Conservation (phyloP, 2,329 filamentous ascomycete genomes). For the Taxawa tesnikishii region DNA sequence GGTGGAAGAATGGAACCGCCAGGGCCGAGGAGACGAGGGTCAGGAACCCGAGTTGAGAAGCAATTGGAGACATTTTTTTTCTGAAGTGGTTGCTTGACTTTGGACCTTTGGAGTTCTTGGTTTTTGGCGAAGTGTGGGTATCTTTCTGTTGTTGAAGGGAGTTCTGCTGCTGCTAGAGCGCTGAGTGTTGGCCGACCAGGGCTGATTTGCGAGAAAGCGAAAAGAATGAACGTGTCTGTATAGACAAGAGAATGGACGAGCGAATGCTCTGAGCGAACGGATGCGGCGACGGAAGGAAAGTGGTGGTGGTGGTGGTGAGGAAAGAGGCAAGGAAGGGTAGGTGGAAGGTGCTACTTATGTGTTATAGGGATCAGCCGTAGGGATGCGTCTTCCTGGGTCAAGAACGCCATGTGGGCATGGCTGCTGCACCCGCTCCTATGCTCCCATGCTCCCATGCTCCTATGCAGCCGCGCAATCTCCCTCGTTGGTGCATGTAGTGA, state of each 20-base stretch:
- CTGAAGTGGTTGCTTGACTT: conserved; percentile 6
- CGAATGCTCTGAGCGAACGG: conserved; percentile 21
- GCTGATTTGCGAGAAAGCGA: conserved; percentile 20
- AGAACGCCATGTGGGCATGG: too few relatives aligned
- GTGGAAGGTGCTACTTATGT: not conserved
- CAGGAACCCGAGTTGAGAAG: conserved; percentile 28
- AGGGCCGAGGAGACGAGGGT: conserved; percentile 27
- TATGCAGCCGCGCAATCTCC: not conserved
- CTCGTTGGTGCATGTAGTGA: too few relatives aligned
- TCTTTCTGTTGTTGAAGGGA: conserved; percentile 8
- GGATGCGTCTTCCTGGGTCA: not conserved
- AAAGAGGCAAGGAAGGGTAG: conserved; percentile 2
- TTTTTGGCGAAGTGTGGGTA: conserved; percentile 5
- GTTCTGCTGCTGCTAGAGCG: conserved; percentile 26
- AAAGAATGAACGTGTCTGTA: conserved; percentile 21
- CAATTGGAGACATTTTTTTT: conserved; percentile 20
- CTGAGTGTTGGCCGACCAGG: conserved; percentile 28
- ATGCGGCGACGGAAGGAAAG: conserved; percentile 15
- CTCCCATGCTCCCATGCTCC: too few relatives aligned
- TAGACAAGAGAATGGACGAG: conserved; percentile 25
- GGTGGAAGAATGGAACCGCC: conserved; percentile 21
- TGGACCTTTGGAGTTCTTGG: conserved; percentile 10
- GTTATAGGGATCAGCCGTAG: not conserved
- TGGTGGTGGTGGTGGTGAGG: conserved; percentile 2
- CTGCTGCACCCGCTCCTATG: too few relatives aligned